Conservation (phyloP, 2,329 filamentous ascomycete genomes). For the Fusarium sarcochroum region DNA sequence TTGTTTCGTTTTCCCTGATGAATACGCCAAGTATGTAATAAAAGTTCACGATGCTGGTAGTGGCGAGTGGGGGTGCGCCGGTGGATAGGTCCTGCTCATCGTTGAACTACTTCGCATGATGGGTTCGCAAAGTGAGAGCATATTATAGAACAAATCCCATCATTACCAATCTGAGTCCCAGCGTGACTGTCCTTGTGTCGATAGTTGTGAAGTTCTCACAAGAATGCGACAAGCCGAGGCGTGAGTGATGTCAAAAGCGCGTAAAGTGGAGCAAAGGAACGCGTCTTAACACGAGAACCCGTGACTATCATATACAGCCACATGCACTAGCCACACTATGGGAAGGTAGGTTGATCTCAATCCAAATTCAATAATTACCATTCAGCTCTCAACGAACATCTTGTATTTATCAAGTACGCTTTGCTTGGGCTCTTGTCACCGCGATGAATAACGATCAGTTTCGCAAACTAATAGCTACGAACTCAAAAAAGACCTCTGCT, state of each 20-base stretch:
- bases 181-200: background rate
- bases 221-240: slow-evolving; percentile 2
- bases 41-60: slow-evolving; percentile 14
- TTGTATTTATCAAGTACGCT: background rate
- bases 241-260: slow-evolving; percentile 45
- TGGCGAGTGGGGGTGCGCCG: slow-evolving; percentile 16
- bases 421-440: background rate
- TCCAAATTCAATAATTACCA: slow-evolving; percentile 3
- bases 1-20: slow-evolving; percentile 30
- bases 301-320: slow-evolving; percentile 51
- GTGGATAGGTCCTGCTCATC: slow-evolving; percentile 6
- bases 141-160: background rate
- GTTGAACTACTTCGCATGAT: slow-evolving; percentile 8
- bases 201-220: slow-evolving; percentile 6
- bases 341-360: slow-evolving; percentile 42
- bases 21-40: background rate
- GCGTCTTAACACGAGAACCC: slow-evolving; percentile 57
- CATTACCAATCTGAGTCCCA: background rate
- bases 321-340: slow-evolving; percentile 31
- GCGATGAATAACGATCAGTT: slow-evolving; percentile 97
- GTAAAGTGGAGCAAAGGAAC: slow-evolving; percentile 54
- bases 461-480: slow-evolving; percentile 78
- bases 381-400: slow-evolving; percentile 10
- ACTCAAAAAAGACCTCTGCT: slow-evolving; percentile 57
- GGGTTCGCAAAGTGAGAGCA: background rate